phyloP scores from a whole-genome alignment of 768 basidiomycete species.

The Leucocoprinus sp. region DNA sequence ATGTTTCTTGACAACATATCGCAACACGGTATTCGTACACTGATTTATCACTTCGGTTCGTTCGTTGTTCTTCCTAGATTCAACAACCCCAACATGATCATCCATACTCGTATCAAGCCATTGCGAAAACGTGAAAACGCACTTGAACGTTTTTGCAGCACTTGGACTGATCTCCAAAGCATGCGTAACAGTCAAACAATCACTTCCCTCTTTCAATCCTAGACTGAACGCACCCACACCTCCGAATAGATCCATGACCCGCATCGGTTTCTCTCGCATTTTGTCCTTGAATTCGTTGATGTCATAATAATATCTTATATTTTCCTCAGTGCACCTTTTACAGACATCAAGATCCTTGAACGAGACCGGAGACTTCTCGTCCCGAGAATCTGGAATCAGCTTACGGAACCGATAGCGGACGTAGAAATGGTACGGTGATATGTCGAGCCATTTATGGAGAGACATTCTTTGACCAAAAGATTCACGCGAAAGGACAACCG shows the following conservation, averaged over 20 bases:
- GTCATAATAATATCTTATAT: constrained; percentile 21
- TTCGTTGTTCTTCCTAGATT: constrained; percentile 42
- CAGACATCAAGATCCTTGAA: constrained; percentile 38
- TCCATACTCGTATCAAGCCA: too few species aligned
- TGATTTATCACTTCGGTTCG: constrained; percentile 55
- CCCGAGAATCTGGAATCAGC: constrained; percentile 31
- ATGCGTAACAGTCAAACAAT: constrained; percentile 51
- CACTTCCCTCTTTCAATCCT: constrained; percentile 45
- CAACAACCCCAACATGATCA: not conserved
- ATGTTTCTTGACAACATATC: constrained; percentile 47
- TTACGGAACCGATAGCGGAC: constrained; percentile 42
- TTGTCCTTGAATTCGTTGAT: constrained; percentile 27
- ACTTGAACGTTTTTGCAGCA: constrained; percentile 62
- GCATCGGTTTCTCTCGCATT: constrained; percentile 19
- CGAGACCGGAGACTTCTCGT: constrained; percentile 21
- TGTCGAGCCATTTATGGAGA: constrained; percentile 38
- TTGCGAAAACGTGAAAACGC: constrained; percentile 13
- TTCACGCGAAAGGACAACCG: constrained; percentile 35
- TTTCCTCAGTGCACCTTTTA: constrained; percentile 29
- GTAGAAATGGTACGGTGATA: constrained; percentile 54
- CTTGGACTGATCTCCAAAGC: constrained; percentile 71
- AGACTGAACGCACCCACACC: constrained; percentile 57
- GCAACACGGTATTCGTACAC: constrained; percentile 57
- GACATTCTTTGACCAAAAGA: constrained; percentile 21
- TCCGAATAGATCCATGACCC: constrained; percentile 38